phyloP scores from a whole-genome alignment of 2,329 filamentous ascomycete species.

The Macrophomina phaseolina region DNA sequence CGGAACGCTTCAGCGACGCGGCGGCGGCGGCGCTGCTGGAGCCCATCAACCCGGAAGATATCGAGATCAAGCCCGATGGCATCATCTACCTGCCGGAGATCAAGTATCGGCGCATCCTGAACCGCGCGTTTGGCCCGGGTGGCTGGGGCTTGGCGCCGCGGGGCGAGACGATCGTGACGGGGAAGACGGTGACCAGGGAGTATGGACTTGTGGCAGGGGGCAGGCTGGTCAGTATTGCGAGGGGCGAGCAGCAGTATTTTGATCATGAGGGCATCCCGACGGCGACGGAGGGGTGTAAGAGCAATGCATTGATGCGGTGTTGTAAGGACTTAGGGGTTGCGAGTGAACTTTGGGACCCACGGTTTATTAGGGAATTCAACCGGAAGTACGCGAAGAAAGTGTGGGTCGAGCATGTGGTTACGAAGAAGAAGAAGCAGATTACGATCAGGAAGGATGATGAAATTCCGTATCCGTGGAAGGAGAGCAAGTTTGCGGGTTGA shows the following conservation, averaged over 20 bases:
- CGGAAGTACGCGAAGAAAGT: conserved; percentile 75
- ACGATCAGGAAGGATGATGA: conserved; percentile 85
- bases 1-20: conserved; percentile 72
- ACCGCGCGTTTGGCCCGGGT: conserved; percentile 89
- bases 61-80: conserved; percentile 97
- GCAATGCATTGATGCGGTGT: conserved; percentile 96
- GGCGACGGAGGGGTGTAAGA: conserved; percentile 95
- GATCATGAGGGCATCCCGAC: conserved; percentile 87
- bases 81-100: conserved; percentile 97
- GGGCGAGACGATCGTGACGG: conserved; percentile 83
- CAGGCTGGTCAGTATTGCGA: conserved; percentile 82
- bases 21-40: conserved; percentile 71
- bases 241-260: conserved; percentile 95
- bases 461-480: conserved; percentile 67
- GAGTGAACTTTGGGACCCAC: conserved; percentile 94
- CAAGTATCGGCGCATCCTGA: conserved; percentile 92
- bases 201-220: conserved; percentile 90
- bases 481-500: conserved; percentile 23
- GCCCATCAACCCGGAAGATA: conserved; percentile 72
- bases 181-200: conserved; percentile 81
- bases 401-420: conserved; percentile 86
- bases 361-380: conserved; percentile 85
- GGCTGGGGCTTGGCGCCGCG: conserved; percentile 93
- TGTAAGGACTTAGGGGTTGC: conserved; percentile 97
- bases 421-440: conserved; percentile 88